Evolutionary conservation across 441 rosid species (phyloP), one percentile per base, ranked within the genome.

Genomic region (Eruca vesicaria): DNA sequence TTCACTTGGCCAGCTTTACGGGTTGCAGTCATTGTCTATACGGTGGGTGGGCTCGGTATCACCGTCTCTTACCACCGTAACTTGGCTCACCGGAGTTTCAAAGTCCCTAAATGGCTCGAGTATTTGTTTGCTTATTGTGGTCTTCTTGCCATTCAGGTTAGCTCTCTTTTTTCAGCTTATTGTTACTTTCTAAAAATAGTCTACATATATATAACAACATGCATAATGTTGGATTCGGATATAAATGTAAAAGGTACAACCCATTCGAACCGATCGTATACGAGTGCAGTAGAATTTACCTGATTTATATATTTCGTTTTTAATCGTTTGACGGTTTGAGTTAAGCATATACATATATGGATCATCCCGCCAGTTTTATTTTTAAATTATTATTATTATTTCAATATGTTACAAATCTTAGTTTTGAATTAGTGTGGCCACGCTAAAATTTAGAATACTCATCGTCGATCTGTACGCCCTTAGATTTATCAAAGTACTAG

Each of bases 91-190:
- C 56, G 68, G 62, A 79, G 82, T 59, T 79, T 73, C 35, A 79
- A 79, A 74, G 68, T 79, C 28, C 82, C 82, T 41, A 79, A 79
- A 65, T 79, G 82, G 82, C 82, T 79, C 18, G 82, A 79, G 57
- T 79, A 79, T 69, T 63, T 79, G 2, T 64, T 79, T 23, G 82
- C 82, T 1, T 79, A 79, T 48, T 79, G 79, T 9, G 82, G 82
- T 26, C 79, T 79, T 33, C 78, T 79, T n/a, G 80, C 80, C 43
- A 76, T 76, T 64, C 80, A 76, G 80, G 80, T 76, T 70, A 36
- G 64, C 8, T 33, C 71, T 68, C 23, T 43, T 33, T 38, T 9
- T 45, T 12, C 16, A 57, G 33, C 62, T 7, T 57, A 26, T 26
- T 14, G 62, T 14, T 18, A 14, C 35, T 26, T 14, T 26, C 15